Evolutionary conservation across 1,284 basidiomycete species (phyloP).

Genomic region (Prillingera fragicola): DNA sequence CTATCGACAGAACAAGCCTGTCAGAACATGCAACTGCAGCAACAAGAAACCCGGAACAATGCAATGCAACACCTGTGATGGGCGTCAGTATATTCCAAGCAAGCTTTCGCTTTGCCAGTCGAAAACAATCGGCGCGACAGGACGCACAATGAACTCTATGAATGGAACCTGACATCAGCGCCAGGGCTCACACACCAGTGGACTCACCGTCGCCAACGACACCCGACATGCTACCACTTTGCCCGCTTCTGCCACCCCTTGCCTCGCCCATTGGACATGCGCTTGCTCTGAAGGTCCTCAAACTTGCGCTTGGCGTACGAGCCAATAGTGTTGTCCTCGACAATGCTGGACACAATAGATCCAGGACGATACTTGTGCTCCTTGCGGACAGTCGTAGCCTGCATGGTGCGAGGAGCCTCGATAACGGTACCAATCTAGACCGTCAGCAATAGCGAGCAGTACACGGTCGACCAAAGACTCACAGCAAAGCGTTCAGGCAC

Average conservation of each 20-base stretch:
- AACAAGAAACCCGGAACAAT: constrained; percentile 5
- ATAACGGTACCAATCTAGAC: constrained; percentile 80
- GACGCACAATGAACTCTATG: constrained; percentile 21
- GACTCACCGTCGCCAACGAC: no score
- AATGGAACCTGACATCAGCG: constrained; percentile 9
- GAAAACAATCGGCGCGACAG: background rate
- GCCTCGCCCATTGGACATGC: constrained; percentile 67
- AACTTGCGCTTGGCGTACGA: constrained; percentile 93
- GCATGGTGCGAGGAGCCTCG: constrained; percentile 68
- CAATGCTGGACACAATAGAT: constrained; percentile 76
- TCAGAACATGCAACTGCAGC: background rate
- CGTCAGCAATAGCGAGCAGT: background rate
- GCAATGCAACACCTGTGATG: constrained; percentile 19
- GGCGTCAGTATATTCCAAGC: constrained; percentile 7
- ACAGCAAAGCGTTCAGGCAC: constrained; percentile 87
- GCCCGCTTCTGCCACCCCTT: constrained; percentile 64
- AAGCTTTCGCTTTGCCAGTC: background rate
- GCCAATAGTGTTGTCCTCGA: constrained; percentile 78
- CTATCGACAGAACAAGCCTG: background rate
- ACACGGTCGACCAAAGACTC: constrained; percentile 31
- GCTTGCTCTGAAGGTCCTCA: constrained; percentile 67
- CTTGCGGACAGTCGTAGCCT: constrained; percentile 66
- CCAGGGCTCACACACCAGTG: background rate
- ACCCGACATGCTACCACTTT: constrained; percentile 40
- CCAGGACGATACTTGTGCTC: constrained; percentile 76